Evolutionary conservation across 2,329 filamentous ascomycete species (phyloP), one percentile per base, ranked within the genome.

Genomic region (Nectriaceae sp.): DNA sequence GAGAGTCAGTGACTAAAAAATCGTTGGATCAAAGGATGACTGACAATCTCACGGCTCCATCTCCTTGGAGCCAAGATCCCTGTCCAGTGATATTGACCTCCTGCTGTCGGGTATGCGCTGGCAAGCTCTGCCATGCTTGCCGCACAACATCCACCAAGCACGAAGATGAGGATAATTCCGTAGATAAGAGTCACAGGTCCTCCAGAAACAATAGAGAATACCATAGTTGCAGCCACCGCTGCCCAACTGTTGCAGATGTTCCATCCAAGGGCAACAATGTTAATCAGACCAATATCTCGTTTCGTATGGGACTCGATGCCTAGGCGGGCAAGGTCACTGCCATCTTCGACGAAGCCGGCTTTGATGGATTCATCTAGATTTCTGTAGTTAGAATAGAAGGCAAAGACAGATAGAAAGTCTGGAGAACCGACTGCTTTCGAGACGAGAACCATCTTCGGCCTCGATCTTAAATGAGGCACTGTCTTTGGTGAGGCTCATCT

Each of bases 41-140:
- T 19, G 45, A 57, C 39, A 46, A 50, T 8, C 3, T 47, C 42
- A n/a, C 49, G 33, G 39, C 54, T 57, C 46, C 50, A 54, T 35
- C 43, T 49, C 26, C 52, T 60, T 24, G 63, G 61, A 4, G 60
- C 56, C 16, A 65, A 48, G 5, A 69, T 65, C 13, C 57, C 62
- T 1, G 66, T 65, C 62, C 66, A 71, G 21, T 71, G 67, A 45
- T 71, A 72, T 40, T 72, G 69, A 3, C 69, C 70, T 18, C 49
- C 49, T 3, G 49, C 49, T 48, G 45, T 51, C 45, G 49, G 49
- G 42, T 51, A 51, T 39, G 43, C 45, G 11, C 49, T 51, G 4
- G 45, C 45, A 13, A 51, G 40, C 37, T 51, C 49, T 3, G 49
- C 49, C 49, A 51, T 48, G 38, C 44, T 51, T 24, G 45, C 49